A percentile compares a stretch with the other conserved stretches of the same genome.
Conservation (phyloP, 2,329 filamentous ascomycete genomes). For the Cyanodermella asteris region DNA sequence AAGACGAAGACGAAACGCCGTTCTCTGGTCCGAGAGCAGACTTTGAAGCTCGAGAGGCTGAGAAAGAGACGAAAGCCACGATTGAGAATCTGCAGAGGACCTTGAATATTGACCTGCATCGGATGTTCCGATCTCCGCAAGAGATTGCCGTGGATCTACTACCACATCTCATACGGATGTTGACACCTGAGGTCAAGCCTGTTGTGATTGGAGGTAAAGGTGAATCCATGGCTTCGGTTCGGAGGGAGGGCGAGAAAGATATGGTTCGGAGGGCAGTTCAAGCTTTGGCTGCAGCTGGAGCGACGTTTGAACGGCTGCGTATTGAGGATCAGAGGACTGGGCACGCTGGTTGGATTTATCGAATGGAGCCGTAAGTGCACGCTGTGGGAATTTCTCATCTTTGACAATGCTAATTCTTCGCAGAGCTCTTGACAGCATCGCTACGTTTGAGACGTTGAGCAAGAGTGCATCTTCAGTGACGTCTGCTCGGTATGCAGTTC, state of each 20-base stretch:
- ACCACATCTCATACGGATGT: conserved; percentile 62
- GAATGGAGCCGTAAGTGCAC: conserved; percentile 70
- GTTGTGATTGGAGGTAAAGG: conserved; percentile 58
- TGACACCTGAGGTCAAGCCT: conserved; percentile 78
- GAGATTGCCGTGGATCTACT: conserved; percentile 63
- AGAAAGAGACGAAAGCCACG: conserved; percentile 54
- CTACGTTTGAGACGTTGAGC: conserved; percentile 48
- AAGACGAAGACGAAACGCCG: conserved; percentile 34
- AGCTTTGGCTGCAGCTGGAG: conserved; percentile 62
- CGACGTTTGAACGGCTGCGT: conserved; percentile 59
- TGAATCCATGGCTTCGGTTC: conserved; percentile 56
- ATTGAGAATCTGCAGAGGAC: conserved; percentile 52
- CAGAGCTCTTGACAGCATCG: conserved; percentile 52
- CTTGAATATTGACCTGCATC: conserved; percentile 47
- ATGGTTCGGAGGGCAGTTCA: conserved; percentile 64
- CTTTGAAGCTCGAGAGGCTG: conserved; percentile 57
- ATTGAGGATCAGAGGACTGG: conserved; percentile 46
- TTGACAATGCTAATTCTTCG: conserved; percentile 1
- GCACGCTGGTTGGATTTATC: conserved; percentile 56
- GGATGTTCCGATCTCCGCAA: conserved; percentile 59
- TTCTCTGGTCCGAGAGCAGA: conserved; percentile 69
- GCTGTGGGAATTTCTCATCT: conserved; percentile 1
- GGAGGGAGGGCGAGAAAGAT: conserved; percentile 61
- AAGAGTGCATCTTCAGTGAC: conserved; percentile 34
- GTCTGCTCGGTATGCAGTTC: conserved; percentile 74